Base-by-base conservation (phyloP, 2,329 filamentous ascomycete genomes). In the Malbranchea cinnamomea region DNA sequence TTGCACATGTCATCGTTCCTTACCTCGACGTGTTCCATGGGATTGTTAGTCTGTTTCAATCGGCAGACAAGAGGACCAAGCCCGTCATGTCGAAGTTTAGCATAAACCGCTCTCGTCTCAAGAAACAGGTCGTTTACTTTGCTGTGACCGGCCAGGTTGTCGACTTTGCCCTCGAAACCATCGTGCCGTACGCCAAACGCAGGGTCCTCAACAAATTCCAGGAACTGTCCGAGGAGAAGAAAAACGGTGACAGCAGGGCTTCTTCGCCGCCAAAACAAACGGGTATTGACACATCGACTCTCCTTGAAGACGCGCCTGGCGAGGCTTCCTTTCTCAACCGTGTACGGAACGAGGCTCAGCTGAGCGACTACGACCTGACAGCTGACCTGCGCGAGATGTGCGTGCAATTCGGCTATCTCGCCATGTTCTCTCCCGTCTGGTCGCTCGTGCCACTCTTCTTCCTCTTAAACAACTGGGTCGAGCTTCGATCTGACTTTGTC, bases 401-500 rank as follows among this genome's bases (percentile, higher is more conserved):
- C 16, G 72, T 93, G 37, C 82, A 89, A 44, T 83, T 69, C 62
- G 83, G 85, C 17, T 95, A 94, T 50, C 66, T 98, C 1, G 78
- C 80, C 0, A 67, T 95, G 6, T 95, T 95, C 54, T 89, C 82
- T 0, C 80, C 89, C 2, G 74, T 93, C 32, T 98, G 89, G 89
- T 89, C 89, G 0, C 62, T 95, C n/a, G 85, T 87, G 0, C 77
- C 79, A 2, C 67, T 83, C 33, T 87, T 79, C 2, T 95, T 95
- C 60, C 60, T 95, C 8, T 62, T 89, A 54, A 95, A 95, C 59
- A 91, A 95, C 59, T 95, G 87, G 84, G 62, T 98, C 34, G 89
- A 95, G 51, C 69, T 95, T 22, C 79, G 89, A 23, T 82, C 82
- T 1, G 89, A 98, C 49, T 85, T 87, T 2, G 69, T 93, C 59